Base-by-base conservation (phyloP, 2,329 filamentous ascomycete species). In the Ophiostoma ips region DNA sequence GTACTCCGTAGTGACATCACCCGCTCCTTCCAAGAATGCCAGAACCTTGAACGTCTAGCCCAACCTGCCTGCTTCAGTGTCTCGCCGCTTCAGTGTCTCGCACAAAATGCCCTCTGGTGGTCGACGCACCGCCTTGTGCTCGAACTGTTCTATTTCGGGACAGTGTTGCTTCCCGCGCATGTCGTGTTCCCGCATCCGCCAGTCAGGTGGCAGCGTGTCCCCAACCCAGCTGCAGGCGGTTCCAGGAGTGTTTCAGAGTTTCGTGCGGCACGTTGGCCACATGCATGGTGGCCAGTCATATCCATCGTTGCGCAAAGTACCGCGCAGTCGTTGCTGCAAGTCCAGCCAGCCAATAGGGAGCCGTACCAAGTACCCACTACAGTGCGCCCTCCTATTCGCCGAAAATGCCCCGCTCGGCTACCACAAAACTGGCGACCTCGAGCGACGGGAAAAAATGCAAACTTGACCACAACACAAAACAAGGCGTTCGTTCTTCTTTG, bases 221-320 rank as follows among this genome's bases (percentile, higher is more conserved):
- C 19, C 31, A 43, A 46, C 35, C 28, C 45, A 48, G 45, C 48
- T 49, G 51, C 48, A 51, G 45, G 28, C 40, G 48, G 33, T 30
- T 48, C 36, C 44, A 41, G 41, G 46, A 21, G 30, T 46, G 51
- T 53, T 53, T 53, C 51, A 53, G 51, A 15, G 31, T 34, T 34
- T 34, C 10, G 21, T n/a, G 6, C 19, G 10, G 16, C n/a, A 21
- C 5, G 8, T 8, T 16, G 18, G 15, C 40, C 40, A 43, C n/a
- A 30, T 8, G 13, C 3, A 48, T n/a, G 3, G 9, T 41, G 24
- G 12, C 40, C 35, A 34, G 50, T 41, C 36, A 46, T 19, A 46
- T 35, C 28, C 30, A 24, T 21, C 28, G 45, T 33, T 37, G 46
- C 15, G 33, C 16, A n/a, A n/a, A 24, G 19, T n/a, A 45, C 28